These are phyloP conservation scores for Eucalyptus dawsonii DNA, from an alignment of 345 rosid genomes.

Conservation along the genomic window DNA sequence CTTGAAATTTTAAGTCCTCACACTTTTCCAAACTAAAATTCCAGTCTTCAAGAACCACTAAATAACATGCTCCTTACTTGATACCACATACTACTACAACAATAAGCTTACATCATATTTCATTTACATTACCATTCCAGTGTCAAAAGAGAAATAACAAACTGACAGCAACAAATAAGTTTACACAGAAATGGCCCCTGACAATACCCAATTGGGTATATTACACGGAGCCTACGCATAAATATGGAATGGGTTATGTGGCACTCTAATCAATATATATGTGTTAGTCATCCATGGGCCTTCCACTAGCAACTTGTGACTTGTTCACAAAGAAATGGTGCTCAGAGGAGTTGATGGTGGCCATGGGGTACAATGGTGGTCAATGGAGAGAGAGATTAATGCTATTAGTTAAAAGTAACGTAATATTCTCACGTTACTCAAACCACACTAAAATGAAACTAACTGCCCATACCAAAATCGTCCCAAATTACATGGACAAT, in stretches of 20 bases:
- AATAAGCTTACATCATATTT: not conserved
- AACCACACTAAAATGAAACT: too few species aligned
- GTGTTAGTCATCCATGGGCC: not conserved
- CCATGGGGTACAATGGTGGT: not conserved
- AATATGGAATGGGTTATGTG: not conserved
- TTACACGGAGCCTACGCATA: not conserved
- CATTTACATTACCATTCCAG: not conserved
- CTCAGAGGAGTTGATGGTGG: not conserved
- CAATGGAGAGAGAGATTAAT: too few species aligned
- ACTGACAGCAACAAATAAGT: not conserved
- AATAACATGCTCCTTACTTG: not conserved
- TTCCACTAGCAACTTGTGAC: not conserved
- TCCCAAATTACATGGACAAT: fast-evolving
- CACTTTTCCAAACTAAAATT: not conserved
- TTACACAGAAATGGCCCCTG: not conserved
- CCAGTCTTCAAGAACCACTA: not conserved
- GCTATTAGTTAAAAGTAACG: too few species aligned
- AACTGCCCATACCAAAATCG: too few species aligned
- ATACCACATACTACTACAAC: not conserved
- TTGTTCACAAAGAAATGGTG: not conserved
- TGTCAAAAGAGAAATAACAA: not conserved
- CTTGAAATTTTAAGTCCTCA: not conserved
- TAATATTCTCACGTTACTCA: too few species aligned
- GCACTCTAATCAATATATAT: not conserved
- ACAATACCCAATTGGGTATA: not conserved